Percentiles rank a stretch among this genome's conserved stretches.
Evolutionary conservation across 768 basidiomycete species (phyloP).

Genomic region (Suillus spraguei): DNA sequence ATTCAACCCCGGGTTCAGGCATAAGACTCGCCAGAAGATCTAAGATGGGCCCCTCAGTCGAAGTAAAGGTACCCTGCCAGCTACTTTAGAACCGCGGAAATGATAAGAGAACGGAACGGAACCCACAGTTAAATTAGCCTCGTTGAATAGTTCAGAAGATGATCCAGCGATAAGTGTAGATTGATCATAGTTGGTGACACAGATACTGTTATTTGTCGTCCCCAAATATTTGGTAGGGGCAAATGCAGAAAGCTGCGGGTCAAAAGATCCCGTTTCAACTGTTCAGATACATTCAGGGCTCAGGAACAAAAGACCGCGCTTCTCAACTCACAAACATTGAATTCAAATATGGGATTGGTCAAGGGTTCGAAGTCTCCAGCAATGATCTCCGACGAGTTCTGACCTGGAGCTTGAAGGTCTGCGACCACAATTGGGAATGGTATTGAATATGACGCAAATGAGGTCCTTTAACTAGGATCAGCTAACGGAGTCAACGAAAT

Average conservation of each 20-base stretch:
- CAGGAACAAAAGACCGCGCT: neutral
- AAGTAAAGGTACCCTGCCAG: slow-evolving; percentile 17
- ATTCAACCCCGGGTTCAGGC: slow-evolving; percentile 28
- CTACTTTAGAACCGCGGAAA: neutral
- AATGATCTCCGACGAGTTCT: slow-evolving; percentile 26
- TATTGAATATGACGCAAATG: slow-evolving; percentile 35
- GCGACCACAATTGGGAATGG: slow-evolving; percentile 44
- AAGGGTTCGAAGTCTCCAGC: slow-evolving; percentile 30
- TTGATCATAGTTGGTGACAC: slow-evolving; percentile 40
- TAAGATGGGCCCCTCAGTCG: slow-evolving; percentile 17
- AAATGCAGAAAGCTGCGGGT: slow-evolving; percentile 47
- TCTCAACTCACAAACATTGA: slow-evolving; percentile 35
- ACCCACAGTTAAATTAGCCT: slow-evolving; percentile 30
- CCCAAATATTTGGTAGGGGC: slow-evolving; percentile 49
- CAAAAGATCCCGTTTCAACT: slow-evolving; percentile 46
- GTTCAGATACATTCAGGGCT: neutral
- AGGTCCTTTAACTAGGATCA: slow-evolving; percentile 22
- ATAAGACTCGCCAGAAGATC: slow-evolving; percentile 22
- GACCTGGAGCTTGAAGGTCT: slow-evolving; percentile 25
- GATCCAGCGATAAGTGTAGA: slow-evolving; percentile 39
- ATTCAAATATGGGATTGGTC: slow-evolving; percentile 36
- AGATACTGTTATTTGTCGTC: slow-evolving; percentile 33
- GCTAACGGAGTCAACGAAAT: slow-evolving; percentile 6
- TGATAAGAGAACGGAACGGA: neutral
- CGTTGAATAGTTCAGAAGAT: slow-evolving; percentile 40